phyloP scores from a whole-genome alignment of 371 early-diverging fungal genomes.

The Dinochytrium kinnereticum region DNA sequence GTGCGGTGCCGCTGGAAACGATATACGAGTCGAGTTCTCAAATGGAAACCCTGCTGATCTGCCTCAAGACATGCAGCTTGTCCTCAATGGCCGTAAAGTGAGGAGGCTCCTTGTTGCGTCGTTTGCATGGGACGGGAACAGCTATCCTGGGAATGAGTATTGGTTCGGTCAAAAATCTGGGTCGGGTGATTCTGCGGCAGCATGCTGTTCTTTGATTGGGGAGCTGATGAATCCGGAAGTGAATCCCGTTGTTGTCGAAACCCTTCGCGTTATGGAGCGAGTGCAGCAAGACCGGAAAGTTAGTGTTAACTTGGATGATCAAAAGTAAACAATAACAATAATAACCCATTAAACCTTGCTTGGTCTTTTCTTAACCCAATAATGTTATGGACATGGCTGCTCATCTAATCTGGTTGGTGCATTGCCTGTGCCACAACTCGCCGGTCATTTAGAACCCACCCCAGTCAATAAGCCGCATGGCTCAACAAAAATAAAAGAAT shows the following conservation, averaged over 20 bases:
- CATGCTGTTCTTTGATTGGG: conserved; percentile 38
- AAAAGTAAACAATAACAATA: too few species aligned
- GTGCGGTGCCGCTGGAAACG: conserved; percentile 20
- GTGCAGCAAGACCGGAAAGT: too few species aligned
- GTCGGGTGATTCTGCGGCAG: conserved; percentile 47
- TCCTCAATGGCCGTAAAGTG: neutral
- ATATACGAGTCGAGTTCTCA: conserved; percentile 35
- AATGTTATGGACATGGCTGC: too few species aligned
- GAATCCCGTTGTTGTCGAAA: conserved; percentile 26
- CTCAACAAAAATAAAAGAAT: too few species aligned
- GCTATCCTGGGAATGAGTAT: conserved; percentile 49
- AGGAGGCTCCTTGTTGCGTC: conserved; percentile 35
- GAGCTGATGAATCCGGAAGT: conserved; percentile 45
- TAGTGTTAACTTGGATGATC: too few species aligned
- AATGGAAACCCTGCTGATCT: conserved; percentile 39
- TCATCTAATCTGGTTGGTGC: neutral
- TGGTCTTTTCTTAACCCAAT: too few species aligned
- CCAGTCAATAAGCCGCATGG: too few species aligned
- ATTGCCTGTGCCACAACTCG: neutral
- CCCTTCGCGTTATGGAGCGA: neutral
- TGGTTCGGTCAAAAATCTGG: conserved; percentile 35
- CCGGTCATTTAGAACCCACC: too few species aligned
- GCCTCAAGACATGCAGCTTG: neutral
- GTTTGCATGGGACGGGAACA: conserved; percentile 51
- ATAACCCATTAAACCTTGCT: too few species aligned